These are phyloP conservation scores for Avena insularis DNA, from an alignment of 176 grass and related monocot species.

Conservation along the genomic window DNA sequence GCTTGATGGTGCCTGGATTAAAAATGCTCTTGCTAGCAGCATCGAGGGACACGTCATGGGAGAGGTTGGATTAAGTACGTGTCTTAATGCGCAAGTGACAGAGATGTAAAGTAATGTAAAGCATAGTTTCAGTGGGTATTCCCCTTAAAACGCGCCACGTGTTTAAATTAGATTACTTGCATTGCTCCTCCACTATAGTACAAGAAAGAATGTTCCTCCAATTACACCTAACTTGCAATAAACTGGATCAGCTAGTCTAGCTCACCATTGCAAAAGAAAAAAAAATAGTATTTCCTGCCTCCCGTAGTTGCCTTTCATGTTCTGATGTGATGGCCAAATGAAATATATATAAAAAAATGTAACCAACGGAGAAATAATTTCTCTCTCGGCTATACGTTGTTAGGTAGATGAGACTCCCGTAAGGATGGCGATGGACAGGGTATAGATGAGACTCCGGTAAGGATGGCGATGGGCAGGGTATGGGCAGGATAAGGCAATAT, in stretches of 20 bases:
- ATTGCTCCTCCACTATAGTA: conserved; percentile 42
- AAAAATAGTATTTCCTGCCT: neutral
- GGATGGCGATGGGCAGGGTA: too few relatives aligned
- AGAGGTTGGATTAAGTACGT: conserved; percentile 55
- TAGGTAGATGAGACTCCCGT: too few relatives aligned
- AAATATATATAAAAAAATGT: too few relatives aligned
- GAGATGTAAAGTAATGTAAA: conserved; percentile 55
- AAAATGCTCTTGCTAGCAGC: neutral
- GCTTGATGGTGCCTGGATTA: neutral
- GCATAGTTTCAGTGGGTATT: conserved; percentile 18
- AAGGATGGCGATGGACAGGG: too few relatives aligned
- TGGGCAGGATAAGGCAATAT: too few relatives aligned
- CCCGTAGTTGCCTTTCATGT: conserved; percentile 33
- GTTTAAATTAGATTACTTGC: conserved; percentile 47
- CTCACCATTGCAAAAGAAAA: neutral
- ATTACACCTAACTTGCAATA: conserved; percentile 44
- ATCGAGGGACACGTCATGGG: conserved; percentile 35
- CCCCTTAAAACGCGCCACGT: conserved; percentile 41
- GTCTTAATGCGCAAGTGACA: conserved; percentile 47
- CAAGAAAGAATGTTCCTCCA: conserved; percentile 50
- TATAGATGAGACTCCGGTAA: too few relatives aligned
- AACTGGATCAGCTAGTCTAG: conserved; percentile 26
- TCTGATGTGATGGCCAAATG: conserved; percentile 51
- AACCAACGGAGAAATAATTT: too few relatives aligned
- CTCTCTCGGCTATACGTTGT: too few relatives aligned